These are phyloP conservation scores for Acanthamoeba culbertsoni DNA, from an alignment of 208 protist species.

Conservation along the genomic window DNA sequence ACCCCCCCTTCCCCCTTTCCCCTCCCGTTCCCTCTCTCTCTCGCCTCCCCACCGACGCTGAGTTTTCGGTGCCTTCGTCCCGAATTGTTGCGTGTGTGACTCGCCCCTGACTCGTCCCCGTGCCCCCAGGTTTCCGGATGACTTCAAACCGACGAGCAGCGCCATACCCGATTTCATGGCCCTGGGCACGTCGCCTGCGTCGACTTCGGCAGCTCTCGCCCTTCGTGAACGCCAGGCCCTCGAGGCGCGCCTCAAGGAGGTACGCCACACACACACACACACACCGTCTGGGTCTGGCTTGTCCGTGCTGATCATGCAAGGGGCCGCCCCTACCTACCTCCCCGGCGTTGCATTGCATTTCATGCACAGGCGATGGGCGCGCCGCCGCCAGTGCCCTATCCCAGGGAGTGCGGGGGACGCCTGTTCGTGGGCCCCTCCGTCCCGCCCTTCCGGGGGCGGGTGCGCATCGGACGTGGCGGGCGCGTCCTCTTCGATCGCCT, in stretches of 20 bases:
- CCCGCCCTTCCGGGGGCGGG: neutral
- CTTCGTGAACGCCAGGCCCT: neutral
- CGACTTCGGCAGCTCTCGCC: neutral
- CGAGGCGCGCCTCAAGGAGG: neutral
- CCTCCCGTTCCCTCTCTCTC: too few species aligned
- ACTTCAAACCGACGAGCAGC: neutral
- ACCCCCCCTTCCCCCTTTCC: too few species aligned
- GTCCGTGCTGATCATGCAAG: too few species aligned
- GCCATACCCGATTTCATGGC: neutral
- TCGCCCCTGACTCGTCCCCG: too few species aligned
- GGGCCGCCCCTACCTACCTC: neutral
- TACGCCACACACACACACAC: neutral
- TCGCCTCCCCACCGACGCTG: too few species aligned
- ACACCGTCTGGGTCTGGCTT: too few species aligned
- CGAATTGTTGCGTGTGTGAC: too few species aligned
- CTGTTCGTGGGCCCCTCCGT: neutral
- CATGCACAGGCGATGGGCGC: neutral
- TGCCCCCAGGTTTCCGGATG: neutral
- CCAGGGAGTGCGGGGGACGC: neutral
- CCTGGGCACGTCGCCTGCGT: neutral
- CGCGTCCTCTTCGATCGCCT: conserved; percentile 24
- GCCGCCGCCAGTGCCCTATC: neutral
- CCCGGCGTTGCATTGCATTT: neutral
- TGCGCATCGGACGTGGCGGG: neutral
- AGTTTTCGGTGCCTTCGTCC: too few species aligned